Percentiles rank a stretch among this genome's conserved stretches.
These are phyloP conservation scores for Myotisia sp. DNA, from an alignment of 2,329 filamentous ascomycete species.

Conservation along the genomic window DNA sequence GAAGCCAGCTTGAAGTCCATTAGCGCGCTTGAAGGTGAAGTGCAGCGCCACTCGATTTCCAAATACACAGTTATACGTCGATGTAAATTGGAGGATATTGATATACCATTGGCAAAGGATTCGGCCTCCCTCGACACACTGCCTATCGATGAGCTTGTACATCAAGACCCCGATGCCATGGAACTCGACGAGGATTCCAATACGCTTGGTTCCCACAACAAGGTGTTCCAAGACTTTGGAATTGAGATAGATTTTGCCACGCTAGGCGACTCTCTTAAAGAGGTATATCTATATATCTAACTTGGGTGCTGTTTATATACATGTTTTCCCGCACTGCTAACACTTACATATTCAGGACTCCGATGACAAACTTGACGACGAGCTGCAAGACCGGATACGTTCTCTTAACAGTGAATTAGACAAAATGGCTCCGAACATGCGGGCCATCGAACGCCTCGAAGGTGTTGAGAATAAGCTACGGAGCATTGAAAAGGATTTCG, in stretches of 20 bases:
- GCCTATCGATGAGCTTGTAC: constrained; percentile 71
- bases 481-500: constrained; percentile 76
- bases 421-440: constrained; percentile 93
- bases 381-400: constrained; percentile 62
- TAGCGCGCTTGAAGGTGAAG: constrained; percentile 62
- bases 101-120: constrained; percentile 60
- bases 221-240: constrained; percentile 72
- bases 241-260: constrained; percentile 76
- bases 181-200: constrained; percentile 64
- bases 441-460: constrained; percentile 80
- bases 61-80: constrained; percentile 74
- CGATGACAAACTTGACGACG: constrained; percentile 57
- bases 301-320: too few relatives aligned
- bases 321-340: constrained; percentile 17
- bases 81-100: constrained; percentile 87
- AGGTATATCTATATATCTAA: constrained; percentile 37
- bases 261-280: constrained; percentile 68
- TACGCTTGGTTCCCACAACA: constrained; percentile 36
- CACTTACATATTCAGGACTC: constrained; percentile 39
- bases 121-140: constrained; percentile 63
- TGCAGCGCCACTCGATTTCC: constrained; percentile 69
- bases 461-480: constrained; percentile 71
- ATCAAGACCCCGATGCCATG: constrained; percentile 74
- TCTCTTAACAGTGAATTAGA: constrained; percentile 66
- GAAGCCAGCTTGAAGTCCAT: constrained; percentile 63